Evolutionary conservation across 306 rosid species (phyloP).

Genomic region (Potentilla sterilis): DNA sequence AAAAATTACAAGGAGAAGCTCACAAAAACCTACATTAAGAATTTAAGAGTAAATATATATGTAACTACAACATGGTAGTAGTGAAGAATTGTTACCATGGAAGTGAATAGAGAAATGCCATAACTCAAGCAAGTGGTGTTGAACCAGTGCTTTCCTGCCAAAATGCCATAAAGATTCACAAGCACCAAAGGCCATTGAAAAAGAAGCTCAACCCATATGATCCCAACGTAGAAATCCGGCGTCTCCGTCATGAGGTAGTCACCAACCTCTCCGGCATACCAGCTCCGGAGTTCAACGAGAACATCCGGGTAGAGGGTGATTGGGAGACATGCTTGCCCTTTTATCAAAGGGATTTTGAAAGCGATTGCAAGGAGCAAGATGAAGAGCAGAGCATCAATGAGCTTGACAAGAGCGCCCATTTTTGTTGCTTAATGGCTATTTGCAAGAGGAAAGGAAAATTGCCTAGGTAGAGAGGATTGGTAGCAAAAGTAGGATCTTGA

Average conservation of each 20-base stretch:
- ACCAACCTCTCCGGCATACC: constrained; percentile 10
- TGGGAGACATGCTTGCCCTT: constrained; percentile 23
- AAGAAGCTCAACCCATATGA: constrained; percentile 26
- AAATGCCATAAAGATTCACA: constrained; percentile 15
- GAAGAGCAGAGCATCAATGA: constrained; percentile 17
- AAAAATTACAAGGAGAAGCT: no score
- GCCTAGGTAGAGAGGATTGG: background rate
- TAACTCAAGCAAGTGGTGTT: constrained; percentile 15
- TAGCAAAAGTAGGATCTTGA: constrained; percentile 14
- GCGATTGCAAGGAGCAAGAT: constrained; percentile 6
- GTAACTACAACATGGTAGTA: background rate
- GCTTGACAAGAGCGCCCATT: constrained; percentile 20
- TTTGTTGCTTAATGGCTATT: background rate
- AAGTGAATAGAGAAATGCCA: constrained; percentile 18
- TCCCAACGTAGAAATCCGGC: constrained; percentile 24
- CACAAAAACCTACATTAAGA: background rate
- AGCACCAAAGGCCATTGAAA: constrained; percentile 22
- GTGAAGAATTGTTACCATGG: constrained; percentile 1
- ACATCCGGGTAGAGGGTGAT: background rate
- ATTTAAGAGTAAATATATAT: background rate
- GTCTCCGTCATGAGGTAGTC: constrained; percentile 12
- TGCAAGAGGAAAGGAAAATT: background rate
- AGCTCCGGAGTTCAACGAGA: constrained; percentile 11
- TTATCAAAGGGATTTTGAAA: constrained; percentile 15
- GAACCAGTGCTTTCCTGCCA: constrained; percentile 15